These are phyloP conservation scores for Patellifolia procumbens DNA, from an alignment of 179 eudicot species.

Conservation along the genomic window DNA sequence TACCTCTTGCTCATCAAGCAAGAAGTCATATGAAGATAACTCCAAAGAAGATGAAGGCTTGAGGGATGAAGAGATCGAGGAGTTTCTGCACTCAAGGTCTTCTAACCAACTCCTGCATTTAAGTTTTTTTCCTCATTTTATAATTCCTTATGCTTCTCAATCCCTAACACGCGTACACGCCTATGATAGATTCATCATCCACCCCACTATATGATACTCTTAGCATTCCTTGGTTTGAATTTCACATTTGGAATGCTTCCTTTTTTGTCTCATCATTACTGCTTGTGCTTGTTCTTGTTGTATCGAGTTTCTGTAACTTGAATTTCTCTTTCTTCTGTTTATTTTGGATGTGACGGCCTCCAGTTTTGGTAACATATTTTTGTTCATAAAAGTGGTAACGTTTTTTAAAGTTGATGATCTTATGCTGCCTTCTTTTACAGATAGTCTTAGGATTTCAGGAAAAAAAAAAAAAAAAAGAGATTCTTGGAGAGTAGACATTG, in stretches of 20 bases:
- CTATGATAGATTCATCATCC: not conserved
- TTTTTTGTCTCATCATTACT: not conserved
- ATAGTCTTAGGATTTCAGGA: too few species aligned
- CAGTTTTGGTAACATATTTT: not conserved
- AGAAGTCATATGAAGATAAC: conserved; percentile 36
- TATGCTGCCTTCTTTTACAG: not conserved
- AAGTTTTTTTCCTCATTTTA: not conserved
- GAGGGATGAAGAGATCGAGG: conserved; percentile 76
- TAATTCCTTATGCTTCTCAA: not conserved
- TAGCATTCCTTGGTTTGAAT: not conserved
- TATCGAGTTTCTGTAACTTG: not conserved
- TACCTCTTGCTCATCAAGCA: conserved; percentile 52
- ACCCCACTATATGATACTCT: not conserved
- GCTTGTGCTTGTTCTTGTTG: not conserved
- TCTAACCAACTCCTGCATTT: conserved; percentile 3
- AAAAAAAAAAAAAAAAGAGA: too few species aligned
- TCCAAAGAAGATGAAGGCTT: conserved; percentile 55
- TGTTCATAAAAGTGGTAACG: not conserved
- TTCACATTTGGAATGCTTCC: not conserved
- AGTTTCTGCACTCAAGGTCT: conserved; percentile 79
- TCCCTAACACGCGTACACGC: too few species aligned
- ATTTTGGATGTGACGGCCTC: not conserved
- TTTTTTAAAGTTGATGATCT: not conserved
- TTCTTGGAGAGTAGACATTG: not conserved
- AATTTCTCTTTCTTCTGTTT: not conserved